phyloP scores from a whole-genome alignment of 2,329 filamentous ascomycete species.

The Colletotrichum sp. region DNA sequence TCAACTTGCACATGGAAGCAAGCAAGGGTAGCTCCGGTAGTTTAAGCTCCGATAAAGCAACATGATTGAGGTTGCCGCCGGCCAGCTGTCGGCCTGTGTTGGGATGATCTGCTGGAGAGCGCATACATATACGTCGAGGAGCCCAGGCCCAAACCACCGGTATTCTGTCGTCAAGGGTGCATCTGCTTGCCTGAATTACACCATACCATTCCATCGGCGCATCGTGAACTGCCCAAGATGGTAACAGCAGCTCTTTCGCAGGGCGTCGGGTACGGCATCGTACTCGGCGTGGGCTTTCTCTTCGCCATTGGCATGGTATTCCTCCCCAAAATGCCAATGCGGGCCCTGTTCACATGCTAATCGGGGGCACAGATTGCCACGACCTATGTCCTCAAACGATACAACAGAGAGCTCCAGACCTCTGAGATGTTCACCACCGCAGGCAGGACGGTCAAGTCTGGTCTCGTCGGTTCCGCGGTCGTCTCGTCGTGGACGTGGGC shows the following conservation, averaged over 20 bases:
- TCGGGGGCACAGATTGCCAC: conserved; percentile 56
- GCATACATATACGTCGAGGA: conserved; percentile 10
- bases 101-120: neutral
- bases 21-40: neutral
- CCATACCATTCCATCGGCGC: neutral
- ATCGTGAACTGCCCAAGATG: conserved; percentile 4
- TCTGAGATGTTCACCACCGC: conserved; percentile 86
- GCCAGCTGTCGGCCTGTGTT: neutral
- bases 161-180: neutral
- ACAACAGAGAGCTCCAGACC: conserved; percentile 75
- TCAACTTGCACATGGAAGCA: neutral
- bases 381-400: conserved; percentile 72
- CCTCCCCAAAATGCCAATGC: too few species aligned
- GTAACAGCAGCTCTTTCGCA: conserved; percentile 51
- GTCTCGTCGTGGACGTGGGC: conserved; percentile 88
- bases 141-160: neutral
- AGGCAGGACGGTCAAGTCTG: conserved; percentile 80
- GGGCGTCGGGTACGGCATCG: conserved; percentile 78
- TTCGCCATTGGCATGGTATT: conserved; percentile 74
- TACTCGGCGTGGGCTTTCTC: conserved; percentile 74
- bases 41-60: conserved; percentile 14
- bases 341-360: neutral
- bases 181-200: neutral
- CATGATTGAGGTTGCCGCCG: conserved; percentile 14
- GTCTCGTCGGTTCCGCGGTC: conserved; percentile 82